phyloP scores from a whole-genome alignment of 2,329 filamentous ascomycete species.

The Xylariomycetidae sp. region DNA sequence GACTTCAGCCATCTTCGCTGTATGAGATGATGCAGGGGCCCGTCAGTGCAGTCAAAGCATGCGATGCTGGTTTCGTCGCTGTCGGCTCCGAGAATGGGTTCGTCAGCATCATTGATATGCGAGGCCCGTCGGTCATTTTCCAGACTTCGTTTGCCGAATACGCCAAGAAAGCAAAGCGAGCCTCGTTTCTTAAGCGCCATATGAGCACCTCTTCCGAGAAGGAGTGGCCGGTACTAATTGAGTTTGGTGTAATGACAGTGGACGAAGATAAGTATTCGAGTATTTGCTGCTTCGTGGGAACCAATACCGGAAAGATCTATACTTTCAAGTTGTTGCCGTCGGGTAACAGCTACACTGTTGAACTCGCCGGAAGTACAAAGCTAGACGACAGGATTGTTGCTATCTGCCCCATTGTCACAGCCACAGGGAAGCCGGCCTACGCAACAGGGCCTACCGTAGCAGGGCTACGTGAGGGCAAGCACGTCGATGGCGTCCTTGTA shows the following conservation, averaged over 20 bases:
- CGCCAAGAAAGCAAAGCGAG: slow-evolving; percentile 66
- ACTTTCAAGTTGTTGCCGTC: slow-evolving; percentile 88
- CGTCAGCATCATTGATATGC: slow-evolving; percentile 77
- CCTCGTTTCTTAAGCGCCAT: slow-evolving; percentile 60
- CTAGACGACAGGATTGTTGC: slow-evolving; percentile 67
- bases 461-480: slow-evolving; percentile 66
- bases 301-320: slow-evolving; percentile 72
- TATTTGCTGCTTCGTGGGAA: slow-evolving; percentile 87
- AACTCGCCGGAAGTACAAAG: slow-evolving; percentile 61
- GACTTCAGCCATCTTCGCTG: slow-evolving; percentile 71
- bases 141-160: slow-evolving; percentile 68
- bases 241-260: slow-evolving; percentile 89
- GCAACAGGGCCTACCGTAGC: slow-evolving; percentile 72
- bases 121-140: slow-evolving; percentile 80
- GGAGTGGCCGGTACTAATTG: slow-evolving; percentile 76
- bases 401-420: slow-evolving; percentile 72
- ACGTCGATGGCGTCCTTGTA: slow-evolving; percentile 74
- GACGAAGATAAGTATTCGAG: slow-evolving; percentile 95
- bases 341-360: slow-evolving; percentile 64
- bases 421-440: slow-evolving; percentile 67
- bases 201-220: slow-evolving; percentile 40
- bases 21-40: slow-evolving; percentile 79
- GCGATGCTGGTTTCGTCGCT: slow-evolving; percentile 89
- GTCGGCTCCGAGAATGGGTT: slow-evolving; percentile 79
- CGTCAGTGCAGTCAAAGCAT: slow-evolving; percentile 72